phyloP scores from a whole-genome alignment of 495 filamentous ascomycete genomes.

The Rostrohypoxylon terebratum region DNA sequence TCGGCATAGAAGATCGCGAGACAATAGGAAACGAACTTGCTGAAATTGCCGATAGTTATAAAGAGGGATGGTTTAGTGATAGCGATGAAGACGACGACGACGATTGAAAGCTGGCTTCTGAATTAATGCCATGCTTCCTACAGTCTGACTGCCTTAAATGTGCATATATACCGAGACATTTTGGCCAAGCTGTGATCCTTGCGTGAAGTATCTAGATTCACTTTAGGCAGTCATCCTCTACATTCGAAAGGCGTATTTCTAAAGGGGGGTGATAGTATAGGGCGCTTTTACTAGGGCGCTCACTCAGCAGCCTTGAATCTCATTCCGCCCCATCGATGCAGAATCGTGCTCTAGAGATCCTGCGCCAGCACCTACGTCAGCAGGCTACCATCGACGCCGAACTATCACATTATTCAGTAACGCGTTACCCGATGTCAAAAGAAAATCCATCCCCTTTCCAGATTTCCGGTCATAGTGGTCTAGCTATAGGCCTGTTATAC shows the following conservation, averaged over 20 bases:
- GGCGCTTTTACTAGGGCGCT: neutral
- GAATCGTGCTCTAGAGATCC: neutral
- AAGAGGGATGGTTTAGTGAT: constrained; percentile 89
- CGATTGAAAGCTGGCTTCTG: constrained; percentile 20
- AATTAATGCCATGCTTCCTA: neutral
- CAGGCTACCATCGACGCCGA: neutral
- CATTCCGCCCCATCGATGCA: neutral
- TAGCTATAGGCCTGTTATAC: neutral
- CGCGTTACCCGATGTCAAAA: neutral
- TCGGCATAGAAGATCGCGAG: constrained; percentile 84
- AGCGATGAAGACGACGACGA: constrained; percentile 85
- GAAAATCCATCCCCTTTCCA: constrained; percentile 1
- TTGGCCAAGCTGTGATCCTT: neutral
- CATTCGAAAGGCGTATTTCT: neutral
- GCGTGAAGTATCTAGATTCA: neutral
- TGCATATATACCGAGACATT: neutral
- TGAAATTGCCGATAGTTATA: constrained; percentile 86
- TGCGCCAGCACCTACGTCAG: neutral
- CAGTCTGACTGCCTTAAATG: neutral
- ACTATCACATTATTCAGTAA: neutral
- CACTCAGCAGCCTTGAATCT: neutral
- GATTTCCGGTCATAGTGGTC: neutral
- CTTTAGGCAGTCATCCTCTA: neutral
- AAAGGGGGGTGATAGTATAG: neutral
- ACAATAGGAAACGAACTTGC: constrained; percentile 82